These are phyloP conservation scores for Aspergillus mulundensis DNA, from an alignment of 495 filamentous ascomycete genomes.

Conservation along the genomic window DNA sequence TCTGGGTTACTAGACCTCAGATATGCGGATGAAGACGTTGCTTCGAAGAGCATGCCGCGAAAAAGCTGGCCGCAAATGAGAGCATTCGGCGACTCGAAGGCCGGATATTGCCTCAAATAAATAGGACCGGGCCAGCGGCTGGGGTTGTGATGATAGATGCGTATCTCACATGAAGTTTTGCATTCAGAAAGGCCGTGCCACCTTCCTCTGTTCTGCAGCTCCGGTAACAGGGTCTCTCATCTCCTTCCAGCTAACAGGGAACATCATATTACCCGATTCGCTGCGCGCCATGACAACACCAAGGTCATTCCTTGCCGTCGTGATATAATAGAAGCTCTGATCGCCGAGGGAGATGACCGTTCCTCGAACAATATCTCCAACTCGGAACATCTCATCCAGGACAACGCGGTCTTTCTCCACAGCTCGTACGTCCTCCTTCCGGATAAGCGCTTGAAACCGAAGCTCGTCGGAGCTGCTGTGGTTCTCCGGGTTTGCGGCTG, in stretches of 20 bases:
- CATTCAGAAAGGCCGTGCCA: conserved; percentile 82
- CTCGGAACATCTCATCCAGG: conserved; percentile 85
- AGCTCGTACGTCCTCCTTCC: conserved; percentile 85
- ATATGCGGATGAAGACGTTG: neutral
- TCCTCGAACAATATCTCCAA: conserved; percentile 88
- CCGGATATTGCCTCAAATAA: neutral
- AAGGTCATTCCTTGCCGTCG: conserved; percentile 82
- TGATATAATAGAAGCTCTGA: conserved; percentile 88
- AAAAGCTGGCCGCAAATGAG: neutral
- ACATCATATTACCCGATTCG: conserved; percentile 83
- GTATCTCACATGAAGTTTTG: neutral
- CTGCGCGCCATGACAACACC: conserved; percentile 93
- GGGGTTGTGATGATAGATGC: neutral
- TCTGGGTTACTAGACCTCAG: neutral
- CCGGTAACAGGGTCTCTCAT: conserved; percentile 83
- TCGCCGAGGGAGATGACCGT: conserved; percentile 89
- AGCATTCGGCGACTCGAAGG: neutral
- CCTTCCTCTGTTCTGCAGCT: conserved; percentile 75
- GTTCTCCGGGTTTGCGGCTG: conserved; percentile 43
- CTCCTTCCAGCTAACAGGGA: conserved; percentile 91
- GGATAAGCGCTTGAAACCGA: conserved; percentile 48
- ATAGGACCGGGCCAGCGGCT: neutral
- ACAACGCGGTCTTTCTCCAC: conserved; percentile 95
- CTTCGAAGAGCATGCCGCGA: neutral
- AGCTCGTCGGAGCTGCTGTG: conserved; percentile 46